phyloP scores from a whole-genome alignment of 192 early-diverging fungal genomes.

The Allomyces macrogynus region DNA sequence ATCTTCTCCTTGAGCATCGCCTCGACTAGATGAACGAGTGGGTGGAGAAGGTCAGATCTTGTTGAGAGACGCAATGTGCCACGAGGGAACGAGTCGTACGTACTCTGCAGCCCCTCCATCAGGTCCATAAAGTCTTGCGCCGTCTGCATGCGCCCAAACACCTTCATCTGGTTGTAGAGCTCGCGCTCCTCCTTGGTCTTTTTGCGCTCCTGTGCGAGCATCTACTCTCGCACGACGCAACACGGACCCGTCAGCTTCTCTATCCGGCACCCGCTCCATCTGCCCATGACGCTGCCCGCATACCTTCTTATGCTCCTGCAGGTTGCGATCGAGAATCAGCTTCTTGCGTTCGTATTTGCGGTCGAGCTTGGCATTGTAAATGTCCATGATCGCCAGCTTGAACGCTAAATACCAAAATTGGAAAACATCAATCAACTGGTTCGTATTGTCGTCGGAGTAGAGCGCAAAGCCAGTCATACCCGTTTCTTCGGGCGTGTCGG shows the following conservation, averaged over 20 bases:
- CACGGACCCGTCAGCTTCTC: neutral
- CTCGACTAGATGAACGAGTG: constrained; percentile 23
- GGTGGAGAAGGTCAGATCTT: neutral
- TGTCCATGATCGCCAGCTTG: constrained; percentile 70
- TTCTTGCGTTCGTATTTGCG: constrained; percentile 61
- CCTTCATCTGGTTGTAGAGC: constrained; percentile 47
- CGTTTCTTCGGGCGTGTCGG: constrained; percentile 64
- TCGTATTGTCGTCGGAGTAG: constrained; percentile 1
- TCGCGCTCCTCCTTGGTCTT: constrained; percentile 77
- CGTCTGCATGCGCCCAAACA: constrained; percentile 75
- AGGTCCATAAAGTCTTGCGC: constrained; percentile 59
- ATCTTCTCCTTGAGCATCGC: constrained; percentile 56
- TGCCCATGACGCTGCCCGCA: too few relatives aligned
- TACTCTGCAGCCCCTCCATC: constrained; percentile 45
- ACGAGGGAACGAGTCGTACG: neutral
- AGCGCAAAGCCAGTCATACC: constrained; percentile 10
- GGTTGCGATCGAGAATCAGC: constrained; percentile 70
- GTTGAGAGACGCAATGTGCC: too few relatives aligned
- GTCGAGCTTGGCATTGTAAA: constrained; percentile 78
- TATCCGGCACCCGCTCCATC: neutral
- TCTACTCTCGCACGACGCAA: too few relatives aligned
- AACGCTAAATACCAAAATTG: constrained; percentile 30
- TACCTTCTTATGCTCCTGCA: constrained; percentile 68
- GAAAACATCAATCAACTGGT: neutral
- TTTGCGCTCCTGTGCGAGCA: constrained; percentile 53